A percentile compares a stretch with the other conserved stretches of the same genome.
phyloP scores from a whole-genome alignment of 2,329 filamentous ascomycete genomes.

The Epichloe gansuensis region DNA sequence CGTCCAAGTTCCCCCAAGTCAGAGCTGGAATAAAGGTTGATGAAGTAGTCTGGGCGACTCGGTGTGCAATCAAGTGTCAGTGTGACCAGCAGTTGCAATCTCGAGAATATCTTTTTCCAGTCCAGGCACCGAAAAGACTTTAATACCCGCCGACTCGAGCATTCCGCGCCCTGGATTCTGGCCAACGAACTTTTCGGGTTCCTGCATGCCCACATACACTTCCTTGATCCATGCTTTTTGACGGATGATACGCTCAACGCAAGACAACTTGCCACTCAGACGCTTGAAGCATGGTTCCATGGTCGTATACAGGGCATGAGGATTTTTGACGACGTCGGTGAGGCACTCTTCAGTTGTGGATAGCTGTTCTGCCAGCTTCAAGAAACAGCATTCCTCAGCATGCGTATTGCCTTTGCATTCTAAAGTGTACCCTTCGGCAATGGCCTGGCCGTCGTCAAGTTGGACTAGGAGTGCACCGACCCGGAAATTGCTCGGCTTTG shows the following conservation, averaged over 20 bases:
- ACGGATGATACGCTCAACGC: conserved; percentile 64
- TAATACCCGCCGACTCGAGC: conserved; percentile 59
- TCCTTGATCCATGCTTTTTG: conserved; percentile 51
- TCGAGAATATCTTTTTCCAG: conserved; percentile 69
- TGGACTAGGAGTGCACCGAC: conserved; percentile 82
- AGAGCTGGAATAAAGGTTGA: not conserved
- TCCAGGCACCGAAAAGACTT: conserved; percentile 59
- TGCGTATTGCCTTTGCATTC: conserved; percentile 90
- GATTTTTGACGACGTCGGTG: conserved; percentile 21
- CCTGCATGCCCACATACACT: conserved; percentile 78
- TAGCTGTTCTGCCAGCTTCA: conserved; percentile 49
- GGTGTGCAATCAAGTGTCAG: conserved; percentile 6
- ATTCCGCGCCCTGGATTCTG: conserved; percentile 62
- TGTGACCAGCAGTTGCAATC: conserved; percentile 74
- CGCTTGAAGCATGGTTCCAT: conserved; percentile 75
- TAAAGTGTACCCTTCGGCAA: conserved; percentile 79
- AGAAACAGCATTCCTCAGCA: conserved; percentile 83
- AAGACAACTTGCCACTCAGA: conserved; percentile 61
- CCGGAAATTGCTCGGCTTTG: conserved; percentile 82
- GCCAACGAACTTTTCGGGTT: conserved; percentile 82
- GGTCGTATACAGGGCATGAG: conserved; percentile 65
- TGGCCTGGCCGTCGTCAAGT: conserved; percentile 33
- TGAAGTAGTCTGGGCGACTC: not conserved
- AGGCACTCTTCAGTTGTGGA: conserved; percentile 41
- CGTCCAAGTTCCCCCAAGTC: not conserved